Evolutionary conservation across 257 asterid species (phyloP).

Genomic region (Jacaranda mimosifolia): DNA sequence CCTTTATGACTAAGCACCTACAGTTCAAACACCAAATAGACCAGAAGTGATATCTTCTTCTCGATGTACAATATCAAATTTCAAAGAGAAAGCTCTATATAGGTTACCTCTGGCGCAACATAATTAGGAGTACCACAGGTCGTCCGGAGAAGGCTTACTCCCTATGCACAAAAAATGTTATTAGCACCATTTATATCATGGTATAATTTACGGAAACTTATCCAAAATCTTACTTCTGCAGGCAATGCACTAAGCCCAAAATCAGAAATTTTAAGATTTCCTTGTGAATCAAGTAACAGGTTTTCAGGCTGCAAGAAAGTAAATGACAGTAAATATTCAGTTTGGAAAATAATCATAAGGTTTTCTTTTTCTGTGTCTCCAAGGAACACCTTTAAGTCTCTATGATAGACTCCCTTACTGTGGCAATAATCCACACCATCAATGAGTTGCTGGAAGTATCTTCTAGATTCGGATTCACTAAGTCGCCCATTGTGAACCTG

Average conservation of each 20-base stretch:
- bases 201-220: not conserved
- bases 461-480: slow-evolving; percentile 93
- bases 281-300: slow-evolving; percentile 92
- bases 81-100: slow-evolving; percentile 22
- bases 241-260: slow-evolving; percentile 98
- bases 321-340: slow-evolving; percentile 34
- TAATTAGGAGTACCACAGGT: slow-evolving; percentile 99
- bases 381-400: slow-evolving; percentile 87
- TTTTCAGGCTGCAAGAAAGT: slow-evolving; percentile 89
- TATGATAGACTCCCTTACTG: slow-evolving; percentile 91
- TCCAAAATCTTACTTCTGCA: slow-evolving; percentile 64
- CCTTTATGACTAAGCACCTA: slow-evolving; percentile 98
- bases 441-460: slow-evolving; percentile 96
- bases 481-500: slow-evolving; percentile 96
- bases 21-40: slow-evolving; percentile 36
- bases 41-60: slow-evolving; percentile 20
- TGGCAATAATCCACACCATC: slow-evolving; percentile 99
- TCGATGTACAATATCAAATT: slow-evolving; percentile 12
- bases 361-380: slow-evolving; percentile 6
- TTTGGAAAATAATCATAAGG: slow-evolving; percentile 16
- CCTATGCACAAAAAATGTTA: slow-evolving; percentile 53
- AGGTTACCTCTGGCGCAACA: slow-evolving; percentile 95
- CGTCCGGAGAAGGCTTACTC: slow-evolving; percentile 87
- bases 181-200: slow-evolving; percentile 41
- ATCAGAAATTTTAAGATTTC: slow-evolving; percentile 93